A percentile compares a stretch with the other conserved stretches of the same genome.
phyloP scores from a whole-genome alignment of 176 grass and related monocot genomes.

The Musa acuminata region DNA sequence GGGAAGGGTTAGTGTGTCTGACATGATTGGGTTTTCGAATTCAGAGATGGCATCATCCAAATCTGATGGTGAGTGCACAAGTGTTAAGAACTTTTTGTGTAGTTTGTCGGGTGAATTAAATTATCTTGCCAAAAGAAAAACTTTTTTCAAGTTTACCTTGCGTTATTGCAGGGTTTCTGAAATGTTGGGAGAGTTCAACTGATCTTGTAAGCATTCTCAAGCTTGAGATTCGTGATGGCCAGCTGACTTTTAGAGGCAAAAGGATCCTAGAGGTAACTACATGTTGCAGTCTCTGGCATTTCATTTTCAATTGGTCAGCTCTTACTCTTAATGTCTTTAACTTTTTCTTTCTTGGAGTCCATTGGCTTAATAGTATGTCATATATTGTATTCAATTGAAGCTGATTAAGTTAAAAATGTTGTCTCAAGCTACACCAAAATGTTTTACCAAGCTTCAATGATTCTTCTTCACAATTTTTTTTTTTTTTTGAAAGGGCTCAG shows the following conservation, averaged over 20 bases:
- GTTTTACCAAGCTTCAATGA: background rate
- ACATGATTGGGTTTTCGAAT: constrained; percentile 53
- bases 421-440: background rate
- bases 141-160: background rate
- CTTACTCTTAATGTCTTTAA: background rate
- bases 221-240: constrained; percentile 74
- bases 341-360: background rate
- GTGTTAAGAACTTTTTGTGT: background rate
- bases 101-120: background rate
- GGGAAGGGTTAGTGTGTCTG: constrained; percentile 62
- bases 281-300: background rate
- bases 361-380: background rate
- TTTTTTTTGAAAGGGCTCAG: too few relatives aligned
- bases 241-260: constrained; percentile 66
- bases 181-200: constrained; percentile 68
- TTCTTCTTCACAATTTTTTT: too few relatives aligned
- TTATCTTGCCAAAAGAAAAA: background rate
- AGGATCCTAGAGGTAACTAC: constrained; percentile 57
- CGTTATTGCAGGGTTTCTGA: constrained; percentile 38
- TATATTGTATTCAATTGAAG: background rate
- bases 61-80: constrained; percentile 45
- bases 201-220: constrained; percentile 61
- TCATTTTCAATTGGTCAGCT: background rate
- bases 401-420: background rate
- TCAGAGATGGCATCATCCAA: constrained; percentile 44